These are phyloP conservation scores for Lolium perenne DNA, from an alignment of 176 grass and related monocot species.

Conservation along the genomic window DNA sequence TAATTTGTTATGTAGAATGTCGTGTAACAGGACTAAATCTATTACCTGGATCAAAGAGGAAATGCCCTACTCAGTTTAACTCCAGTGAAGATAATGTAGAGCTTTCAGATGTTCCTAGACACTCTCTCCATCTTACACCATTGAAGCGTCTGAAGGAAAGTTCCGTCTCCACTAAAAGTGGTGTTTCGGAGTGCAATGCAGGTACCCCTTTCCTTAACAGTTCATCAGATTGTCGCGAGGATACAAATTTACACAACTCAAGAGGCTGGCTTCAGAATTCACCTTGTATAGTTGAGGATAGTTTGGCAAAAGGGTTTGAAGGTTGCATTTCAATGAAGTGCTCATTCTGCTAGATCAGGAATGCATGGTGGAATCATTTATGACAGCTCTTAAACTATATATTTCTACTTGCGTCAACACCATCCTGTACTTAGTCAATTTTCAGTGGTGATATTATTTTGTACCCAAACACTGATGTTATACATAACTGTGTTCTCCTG, in stretches of 20 bases:
- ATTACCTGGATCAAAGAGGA: constrained; percentile 91
- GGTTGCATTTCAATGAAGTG: constrained; percentile 73
- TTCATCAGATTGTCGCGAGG: constrained; percentile 45
- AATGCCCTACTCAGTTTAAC: constrained; percentile 53
- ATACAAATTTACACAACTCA: constrained; percentile 57
- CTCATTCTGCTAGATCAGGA: constrained; percentile 57
- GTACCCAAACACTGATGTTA: constrained; percentile 18
- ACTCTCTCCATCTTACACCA: constrained; percentile 48
- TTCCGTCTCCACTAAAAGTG: constrained; percentile 5
- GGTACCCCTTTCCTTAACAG: constrained; percentile 43
- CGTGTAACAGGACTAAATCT: constrained; percentile 76
- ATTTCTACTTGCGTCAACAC: not conserved
- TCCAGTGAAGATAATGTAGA: constrained; percentile 51
- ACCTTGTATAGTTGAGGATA: constrained; percentile 63
- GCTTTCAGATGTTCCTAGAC: constrained; percentile 56
- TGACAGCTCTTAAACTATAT: constrained; percentile 11
- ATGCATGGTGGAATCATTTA: constrained; percentile 37
- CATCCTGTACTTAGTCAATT: constrained; percentile 44
- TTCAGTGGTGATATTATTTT: constrained; percentile 31
- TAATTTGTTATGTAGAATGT: constrained; percentile 12
- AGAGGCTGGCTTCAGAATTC: constrained; percentile 69
- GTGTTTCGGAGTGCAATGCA: constrained; percentile 47
- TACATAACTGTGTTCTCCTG: constrained; percentile 1
- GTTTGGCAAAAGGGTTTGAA: constrained; percentile 79
- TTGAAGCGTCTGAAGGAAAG: constrained; percentile 68